Evolutionary conservation across 2,329 filamentous ascomycete species (phyloP), one percentile per base, ranked within the genome.

Genomic region (Zalaria sp.): DNA sequence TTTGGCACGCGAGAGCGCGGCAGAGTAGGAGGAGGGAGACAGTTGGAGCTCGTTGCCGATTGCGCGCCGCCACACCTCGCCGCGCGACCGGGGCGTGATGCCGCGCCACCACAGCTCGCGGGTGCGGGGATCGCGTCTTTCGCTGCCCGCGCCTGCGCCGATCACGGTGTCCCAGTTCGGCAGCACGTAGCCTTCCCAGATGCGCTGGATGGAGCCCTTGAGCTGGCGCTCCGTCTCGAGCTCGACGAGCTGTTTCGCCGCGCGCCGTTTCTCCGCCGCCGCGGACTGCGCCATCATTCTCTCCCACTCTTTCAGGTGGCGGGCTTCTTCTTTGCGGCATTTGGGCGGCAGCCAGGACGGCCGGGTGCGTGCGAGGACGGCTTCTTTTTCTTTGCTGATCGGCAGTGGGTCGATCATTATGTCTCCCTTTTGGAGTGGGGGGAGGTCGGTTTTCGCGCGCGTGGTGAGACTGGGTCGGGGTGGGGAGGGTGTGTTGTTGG

Each of bases 261-360:
- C 63, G 46, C 64, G 65, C 43, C 67, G 66, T 52, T 68, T 72
- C 46, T 75, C 72, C 43, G 69, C 66, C 61, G 78, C 75, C 34
- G 72, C 65, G 27, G 75, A 71, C 36, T 69, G 48, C 65, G 74
- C 53, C 80, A 89, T 84, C 81, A 91, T 88, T 58, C 73, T 78
- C 61, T 88, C 80, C 56, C 88, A 91, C 57, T 91, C 79, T 54
- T 76, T 87, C 49, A 98, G 58, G 60, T 98, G 91, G 50, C 80
- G 81, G 57, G 77, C 83, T 64, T 98, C 91, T 60, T 98, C 91
- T 41, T 83, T 83, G 2, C 86, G 88, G 49, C 91, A 79, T 62
- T 91, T 91, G 1, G 84, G 84, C 1, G 85, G 84, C 2, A 91
- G 67, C 85, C 85, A 91, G 1, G 82, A 87, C 0, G 84, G 84